A percentile compares a stretch with the other conserved stretches of the same genome.
Conservation (phyloP, 768 basidiomycete species). For the Pholiota conissans region DNA sequence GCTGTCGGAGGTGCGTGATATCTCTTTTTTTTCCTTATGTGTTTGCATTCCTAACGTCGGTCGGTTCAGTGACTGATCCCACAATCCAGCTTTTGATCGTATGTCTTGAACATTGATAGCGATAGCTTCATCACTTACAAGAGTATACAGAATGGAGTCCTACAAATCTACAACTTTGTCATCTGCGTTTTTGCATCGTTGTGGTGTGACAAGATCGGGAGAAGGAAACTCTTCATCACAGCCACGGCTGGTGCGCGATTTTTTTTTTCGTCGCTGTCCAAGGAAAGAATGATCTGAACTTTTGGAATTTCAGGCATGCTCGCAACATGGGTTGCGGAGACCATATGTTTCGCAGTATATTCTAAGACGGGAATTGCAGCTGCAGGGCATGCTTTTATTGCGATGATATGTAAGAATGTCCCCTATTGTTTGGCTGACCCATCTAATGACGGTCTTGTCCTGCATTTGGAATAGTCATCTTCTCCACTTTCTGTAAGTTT, state of each 20-base stretch:
- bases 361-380: constrained; percentile 36
- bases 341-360: constrained; percentile 42
- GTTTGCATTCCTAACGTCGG: background rate
- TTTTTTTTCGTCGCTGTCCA: background rate
- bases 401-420: constrained; percentile 31
- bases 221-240: constrained; percentile 48
- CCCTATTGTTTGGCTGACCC: background rate
- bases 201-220: constrained; percentile 44
- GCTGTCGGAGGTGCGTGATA: constrained; percentile 42
- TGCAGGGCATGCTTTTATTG: constrained; percentile 58
- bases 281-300: background rate
- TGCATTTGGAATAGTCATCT: constrained; percentile 2
- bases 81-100: constrained; percentile 40
- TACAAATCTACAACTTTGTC: constrained; percentile 55
- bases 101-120: constrained; percentile 13
- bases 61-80: constrained; percentile 44
- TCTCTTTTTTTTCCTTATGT: background rate
- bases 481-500: constrained; percentile 11
- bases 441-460: background rate
- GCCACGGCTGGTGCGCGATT: constrained; percentile 35
- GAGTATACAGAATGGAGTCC: constrained; percentile 47
- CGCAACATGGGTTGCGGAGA: constrained; percentile 55
- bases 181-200: constrained; percentile 36
- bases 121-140: background rate
- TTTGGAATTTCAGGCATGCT: constrained; percentile 38